Conservation (phyloP, 352 stramenopile species). For the Elongisporangium prolatum region DNA sequence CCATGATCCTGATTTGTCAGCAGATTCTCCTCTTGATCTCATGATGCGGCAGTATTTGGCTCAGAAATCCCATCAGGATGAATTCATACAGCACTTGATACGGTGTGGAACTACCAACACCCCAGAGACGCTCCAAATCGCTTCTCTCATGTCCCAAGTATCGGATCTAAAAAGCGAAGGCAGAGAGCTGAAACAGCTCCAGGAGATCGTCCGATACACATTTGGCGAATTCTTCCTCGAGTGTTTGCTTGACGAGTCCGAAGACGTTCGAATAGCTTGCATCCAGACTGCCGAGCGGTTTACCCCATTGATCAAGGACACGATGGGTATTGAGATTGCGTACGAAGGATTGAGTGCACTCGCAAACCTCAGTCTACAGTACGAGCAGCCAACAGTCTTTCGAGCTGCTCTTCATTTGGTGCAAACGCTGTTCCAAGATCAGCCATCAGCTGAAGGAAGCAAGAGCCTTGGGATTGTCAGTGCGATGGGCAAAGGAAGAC, state of each 20-base stretch:
- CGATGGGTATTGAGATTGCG: conserved; percentile 12
- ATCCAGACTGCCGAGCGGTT: conserved; percentile 32
- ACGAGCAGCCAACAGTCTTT: conserved; percentile 23
- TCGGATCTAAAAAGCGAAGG: neutral
- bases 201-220: conserved; percentile 29
- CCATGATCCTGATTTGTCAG: neutral
- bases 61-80: conserved; percentile 14
- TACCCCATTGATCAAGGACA: conserved; percentile 12
- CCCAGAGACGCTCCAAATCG: conserved; percentile 1
- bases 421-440: conserved; percentile 29
- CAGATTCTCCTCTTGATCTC: conserved; percentile 15
- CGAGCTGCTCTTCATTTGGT: conserved; percentile 32
- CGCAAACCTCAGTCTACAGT: conserved; percentile 21
- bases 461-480: neutral
- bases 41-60: conserved; percentile 13
- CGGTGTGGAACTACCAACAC: neutral
- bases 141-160: neutral
- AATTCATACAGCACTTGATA: conserved; percentile 15
- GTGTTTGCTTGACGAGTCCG: conserved; percentile 21
- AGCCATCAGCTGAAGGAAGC: neutral
- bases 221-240: conserved; percentile 53
- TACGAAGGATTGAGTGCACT: conserved; percentile 45
- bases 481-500: conserved; percentile 2
- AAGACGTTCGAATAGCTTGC: conserved; percentile 18
- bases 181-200: conserved; percentile 15